phyloP scores from a whole-genome alignment of 2,329 filamentous ascomycete species.

The Cercospora beticola region DNA sequence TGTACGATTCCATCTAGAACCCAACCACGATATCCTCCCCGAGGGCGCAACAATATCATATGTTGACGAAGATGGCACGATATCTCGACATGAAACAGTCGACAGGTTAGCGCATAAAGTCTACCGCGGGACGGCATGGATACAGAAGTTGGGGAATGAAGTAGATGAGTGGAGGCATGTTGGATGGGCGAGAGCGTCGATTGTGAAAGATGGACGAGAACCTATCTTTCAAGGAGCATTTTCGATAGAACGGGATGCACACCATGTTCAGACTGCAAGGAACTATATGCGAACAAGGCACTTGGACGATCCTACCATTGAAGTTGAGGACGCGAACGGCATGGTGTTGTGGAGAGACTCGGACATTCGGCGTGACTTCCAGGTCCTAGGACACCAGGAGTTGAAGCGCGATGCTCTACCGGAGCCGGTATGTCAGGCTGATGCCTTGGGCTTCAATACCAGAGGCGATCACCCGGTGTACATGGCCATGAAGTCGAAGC shows the following conservation, averaged over 20 bases:
- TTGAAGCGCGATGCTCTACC: conserved; percentile 50
- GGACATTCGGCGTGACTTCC: conserved; percentile 59
- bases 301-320: conserved; percentile 66
- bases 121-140: conserved; percentile 76
- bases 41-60: conserved; percentile 73
- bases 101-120: conserved; percentile 74
- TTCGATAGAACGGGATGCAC: conserved; percentile 73
- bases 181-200: conserved; percentile 81
- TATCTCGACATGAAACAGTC: conserved; percentile 66
- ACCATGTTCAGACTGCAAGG: conserved; percentile 77
- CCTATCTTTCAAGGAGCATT: conserved; percentile 93
- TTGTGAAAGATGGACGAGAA: conserved; percentile 70
- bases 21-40: conserved; percentile 85
- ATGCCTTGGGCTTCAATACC: conserved; percentile 77
- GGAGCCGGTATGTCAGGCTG: conserved; percentile 61
- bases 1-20: conserved; percentile 77
- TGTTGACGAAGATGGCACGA: conserved; percentile 67
- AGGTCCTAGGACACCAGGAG: conserved; percentile 53
- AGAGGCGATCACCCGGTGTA: conserved; percentile 68
- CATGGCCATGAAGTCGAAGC: conserved; percentile 49
- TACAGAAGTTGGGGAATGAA: conserved; percentile 55
- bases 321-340: conserved; percentile 61
- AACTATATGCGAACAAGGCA: conserved; percentile 74
- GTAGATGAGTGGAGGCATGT: conserved; percentile 70
- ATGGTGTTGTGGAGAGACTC: conserved; percentile 94